These are phyloP conservation scores for Hymenochaete sp. DNA, from an alignment of 1,284 basidiomycete species.

Conservation along the genomic window DNA sequence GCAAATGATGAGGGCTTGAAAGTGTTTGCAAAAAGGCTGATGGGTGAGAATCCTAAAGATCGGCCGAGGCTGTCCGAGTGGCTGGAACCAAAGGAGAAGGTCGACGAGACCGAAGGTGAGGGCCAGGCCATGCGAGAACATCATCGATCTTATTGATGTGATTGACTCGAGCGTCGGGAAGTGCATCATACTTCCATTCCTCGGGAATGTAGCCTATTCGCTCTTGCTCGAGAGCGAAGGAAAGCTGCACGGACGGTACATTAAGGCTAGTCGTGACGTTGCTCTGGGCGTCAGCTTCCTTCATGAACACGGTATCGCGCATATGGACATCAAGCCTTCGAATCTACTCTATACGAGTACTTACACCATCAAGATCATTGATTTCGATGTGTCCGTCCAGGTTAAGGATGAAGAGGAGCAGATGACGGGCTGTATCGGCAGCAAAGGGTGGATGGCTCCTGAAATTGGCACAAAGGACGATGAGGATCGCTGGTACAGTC, in stretches of 20 bases:
- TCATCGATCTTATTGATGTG: background rate
- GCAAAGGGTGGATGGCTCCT: conserved; percentile 1
- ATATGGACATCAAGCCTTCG: conserved; percentile 7
- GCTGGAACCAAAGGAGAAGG: too few relatives aligned
- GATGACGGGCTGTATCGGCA: background rate
- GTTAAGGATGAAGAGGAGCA: background rate
- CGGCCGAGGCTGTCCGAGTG: too few relatives aligned
- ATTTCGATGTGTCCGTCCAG: conserved; percentile 1
- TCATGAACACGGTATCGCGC: conserved; percentile 3
- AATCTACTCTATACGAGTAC: conserved; percentile 10
- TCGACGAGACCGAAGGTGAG: too few relatives aligned
- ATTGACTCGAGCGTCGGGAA: background rate
- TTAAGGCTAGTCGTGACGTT: conserved; percentile 1
- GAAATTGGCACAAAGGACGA: conserved; percentile 1
- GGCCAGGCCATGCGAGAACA: too few relatives aligned
- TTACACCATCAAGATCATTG: too few relatives aligned
- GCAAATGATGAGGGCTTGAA: too few relatives aligned
- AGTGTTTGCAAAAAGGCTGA: too few relatives aligned
- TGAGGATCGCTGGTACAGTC: background rate
- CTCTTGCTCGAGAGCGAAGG: background rate
- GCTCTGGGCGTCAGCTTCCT: conserved; percentile 3
- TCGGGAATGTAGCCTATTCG: too few relatives aligned
- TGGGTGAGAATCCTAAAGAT: too few relatives aligned
- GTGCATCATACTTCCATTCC: background rate
- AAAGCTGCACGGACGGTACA: background rate